A percentile compares a stretch with the other conserved stretches of the same genome.
Conservation (phyloP, 23 red algal genomes). For the Gracilariopsis chorda region DNA sequence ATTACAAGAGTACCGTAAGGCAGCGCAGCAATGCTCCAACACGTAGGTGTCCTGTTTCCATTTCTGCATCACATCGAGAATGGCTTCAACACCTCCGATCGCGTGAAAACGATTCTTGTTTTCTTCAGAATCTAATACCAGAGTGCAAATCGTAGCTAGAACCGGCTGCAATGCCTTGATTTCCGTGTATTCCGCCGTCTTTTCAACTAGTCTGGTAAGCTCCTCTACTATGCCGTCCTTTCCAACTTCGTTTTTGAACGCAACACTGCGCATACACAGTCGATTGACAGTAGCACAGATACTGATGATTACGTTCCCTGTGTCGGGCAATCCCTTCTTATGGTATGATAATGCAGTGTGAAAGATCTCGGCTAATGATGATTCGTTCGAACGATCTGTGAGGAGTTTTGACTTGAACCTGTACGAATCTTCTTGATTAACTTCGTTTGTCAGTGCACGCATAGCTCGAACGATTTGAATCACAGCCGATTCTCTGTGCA, state of each 20-base stretch:
- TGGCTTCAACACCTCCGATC: constrained; percentile 51
- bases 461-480: constrained; percentile 61
- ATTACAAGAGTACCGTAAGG: constrained; percentile 52
- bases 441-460: constrained; percentile 48
- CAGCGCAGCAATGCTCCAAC: constrained; percentile 54
- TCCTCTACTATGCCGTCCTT: constrained; percentile 69
- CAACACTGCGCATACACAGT: constrained; percentile 24
- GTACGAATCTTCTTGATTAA: constrained; percentile 49
- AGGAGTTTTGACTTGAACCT: constrained; percentile 60
- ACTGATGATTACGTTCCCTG: constrained; percentile 52
- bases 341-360: constrained; percentile 63
- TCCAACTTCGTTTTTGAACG: constrained; percentile 61
- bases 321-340: constrained; percentile 52
- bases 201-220: constrained; percentile 35
- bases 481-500: constrained; percentile 24
- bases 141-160: constrained; percentile 61
- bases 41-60: constrained; percentile 56
- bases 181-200: constrained; percentile 33
- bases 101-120: constrained; percentile 63
- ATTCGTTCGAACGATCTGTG: constrained; percentile 57
- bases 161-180: constrained; percentile 42
- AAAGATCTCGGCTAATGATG: constrained; percentile 54
- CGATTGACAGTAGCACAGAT: constrained; percentile 66
- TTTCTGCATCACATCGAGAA: constrained; percentile 61
- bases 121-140: constrained; percentile 59